phyloP scores from a whole-genome alignment of 129 eudicot genomes.

The Oenanthe sinensis region DNA sequence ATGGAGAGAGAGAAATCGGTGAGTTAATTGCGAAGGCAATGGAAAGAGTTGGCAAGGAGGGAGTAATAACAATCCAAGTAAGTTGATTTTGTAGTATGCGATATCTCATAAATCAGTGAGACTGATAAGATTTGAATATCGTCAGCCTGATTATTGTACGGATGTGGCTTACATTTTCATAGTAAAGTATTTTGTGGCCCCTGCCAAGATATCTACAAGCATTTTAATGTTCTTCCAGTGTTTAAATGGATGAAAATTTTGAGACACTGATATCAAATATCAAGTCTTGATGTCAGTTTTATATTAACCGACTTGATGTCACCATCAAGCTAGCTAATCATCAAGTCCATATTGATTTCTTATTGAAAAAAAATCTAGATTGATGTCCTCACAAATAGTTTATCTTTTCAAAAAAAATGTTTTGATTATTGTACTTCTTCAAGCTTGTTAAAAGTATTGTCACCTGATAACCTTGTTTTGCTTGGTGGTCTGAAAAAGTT shows the following conservation, averaged over 20 bases:
- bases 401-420: not conserved
- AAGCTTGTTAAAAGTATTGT: not conserved
- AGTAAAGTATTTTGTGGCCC: not conserved
- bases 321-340: not conserved
- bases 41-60: slow-evolving; percentile 94
- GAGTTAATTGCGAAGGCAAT: slow-evolving; percentile 90
- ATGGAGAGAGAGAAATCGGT: slow-evolving; percentile 90
- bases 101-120: not conserved
- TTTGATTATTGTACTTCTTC: too few relatives aligned
- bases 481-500: not conserved
- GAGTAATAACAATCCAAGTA: slow-evolving; percentile 88
- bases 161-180: not conserved
- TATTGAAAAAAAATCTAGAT: too few relatives aligned
- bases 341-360: not conserved
- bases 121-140: not conserved
- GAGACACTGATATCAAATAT: not conserved
- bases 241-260: not conserved
- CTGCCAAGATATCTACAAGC: not conserved
- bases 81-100: slow-evolving; percentile 6
- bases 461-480: not conserved
- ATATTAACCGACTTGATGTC: not conserved
- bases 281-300: not conserved
- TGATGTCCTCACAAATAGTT: not conserved
- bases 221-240: not conserved
- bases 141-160: not conserved